A percentile compares a stretch with the other conserved stretches of the same genome.
phyloP scores from a whole-genome alignment of 2,329 filamentous ascomycete species.

The Cadophora malorum region DNA sequence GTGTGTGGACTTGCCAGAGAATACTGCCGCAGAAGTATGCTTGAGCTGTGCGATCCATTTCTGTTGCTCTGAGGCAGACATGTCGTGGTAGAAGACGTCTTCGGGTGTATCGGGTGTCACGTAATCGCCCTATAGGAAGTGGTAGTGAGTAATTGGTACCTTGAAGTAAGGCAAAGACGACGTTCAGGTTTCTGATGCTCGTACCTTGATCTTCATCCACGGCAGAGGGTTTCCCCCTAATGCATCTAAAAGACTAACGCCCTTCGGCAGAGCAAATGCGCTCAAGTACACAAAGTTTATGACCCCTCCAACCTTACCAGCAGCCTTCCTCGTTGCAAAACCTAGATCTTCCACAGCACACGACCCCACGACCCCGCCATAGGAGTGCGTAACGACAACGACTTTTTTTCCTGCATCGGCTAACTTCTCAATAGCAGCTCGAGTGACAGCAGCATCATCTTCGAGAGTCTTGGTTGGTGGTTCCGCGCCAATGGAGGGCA shows the following conservation, averaged over 20 bases:
- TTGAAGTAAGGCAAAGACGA: not conserved
- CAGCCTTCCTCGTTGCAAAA: conserved; percentile 9
- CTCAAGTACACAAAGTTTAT: conserved; percentile 28
- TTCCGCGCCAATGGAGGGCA: conserved; percentile 26
- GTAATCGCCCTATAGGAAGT: conserved; percentile 10
- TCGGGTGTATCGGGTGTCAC: not conserved
- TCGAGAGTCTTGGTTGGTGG: conserved; percentile 25
- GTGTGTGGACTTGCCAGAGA: conserved; percentile 15
- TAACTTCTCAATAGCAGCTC: conserved; percentile 34
- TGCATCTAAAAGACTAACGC: conserved; percentile 14
- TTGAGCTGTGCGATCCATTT: conserved; percentile 10
- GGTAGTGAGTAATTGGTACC: not conserved
- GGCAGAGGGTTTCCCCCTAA: conserved; percentile 9
- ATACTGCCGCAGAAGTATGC: not conserved
- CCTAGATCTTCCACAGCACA: conserved; percentile 23
- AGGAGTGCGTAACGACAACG: conserved; percentile 49
- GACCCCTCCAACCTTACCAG: conserved; percentile 26
- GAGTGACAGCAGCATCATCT: conserved; percentile 16
- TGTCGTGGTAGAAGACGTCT: conserved; percentile 15
- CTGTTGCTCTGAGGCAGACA: conserved; percentile 7
- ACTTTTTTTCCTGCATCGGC: conserved; percentile 48
- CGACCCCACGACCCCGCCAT: conserved; percentile 45
- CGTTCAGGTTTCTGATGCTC: not conserved
- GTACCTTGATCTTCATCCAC: conserved; percentile 6
- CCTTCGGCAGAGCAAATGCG: conserved; percentile 24